Percentiles rank a stretch among this genome's conserved stretches.
phyloP scores from a whole-genome alignment of 139 green algal genomes.

The Chlorella ohadii region DNA sequence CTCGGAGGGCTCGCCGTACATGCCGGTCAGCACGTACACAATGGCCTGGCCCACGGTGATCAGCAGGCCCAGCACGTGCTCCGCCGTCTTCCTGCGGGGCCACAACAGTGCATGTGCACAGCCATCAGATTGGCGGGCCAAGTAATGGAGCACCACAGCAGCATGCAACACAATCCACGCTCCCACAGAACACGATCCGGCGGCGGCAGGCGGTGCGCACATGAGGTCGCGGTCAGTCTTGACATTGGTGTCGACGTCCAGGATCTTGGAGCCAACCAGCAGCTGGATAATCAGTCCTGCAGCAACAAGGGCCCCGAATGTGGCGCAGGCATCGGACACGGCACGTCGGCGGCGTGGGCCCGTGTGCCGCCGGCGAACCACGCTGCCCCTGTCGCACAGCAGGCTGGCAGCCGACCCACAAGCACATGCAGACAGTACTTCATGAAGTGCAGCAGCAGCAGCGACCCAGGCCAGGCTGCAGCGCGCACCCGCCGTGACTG shows the following conservation, averaged over 20 bases:
- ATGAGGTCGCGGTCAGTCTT: constrained; percentile 96
- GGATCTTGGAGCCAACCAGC: constrained; percentile 96
- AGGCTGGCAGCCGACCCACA: too few species aligned
- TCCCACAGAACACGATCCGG: too few species aligned
- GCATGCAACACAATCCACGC: neutral
- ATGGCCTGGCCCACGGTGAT: constrained; percentile 99
- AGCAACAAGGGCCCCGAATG: too few species aligned
- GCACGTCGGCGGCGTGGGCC: too few species aligned
- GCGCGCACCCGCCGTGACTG: constrained; percentile 82
- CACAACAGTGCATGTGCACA: neutral
- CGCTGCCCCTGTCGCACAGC: too few species aligned
- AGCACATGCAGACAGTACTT: too few species aligned
- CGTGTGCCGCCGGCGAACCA: too few species aligned
- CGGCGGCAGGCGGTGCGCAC: constrained; percentile 33
- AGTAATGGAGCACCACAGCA: neutral
- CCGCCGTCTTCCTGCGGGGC: constrained; percentile 81
- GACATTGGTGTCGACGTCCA: constrained; percentile 97
- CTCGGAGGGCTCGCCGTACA: constrained; percentile 98
- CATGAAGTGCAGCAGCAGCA: too few species aligned
- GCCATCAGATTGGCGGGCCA: neutral
- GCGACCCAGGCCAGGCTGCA: too few species aligned
- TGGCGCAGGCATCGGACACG: too few species aligned
- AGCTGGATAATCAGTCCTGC: constrained; percentile 97
- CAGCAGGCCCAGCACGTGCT: constrained; percentile 98
- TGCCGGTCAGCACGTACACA: constrained; percentile 98